Evolutionary conservation across 2,329 filamentous ascomycete species (phyloP), one percentile per base, ranked within the genome.

Genomic region (Arthroderma uncinatum): DNA sequence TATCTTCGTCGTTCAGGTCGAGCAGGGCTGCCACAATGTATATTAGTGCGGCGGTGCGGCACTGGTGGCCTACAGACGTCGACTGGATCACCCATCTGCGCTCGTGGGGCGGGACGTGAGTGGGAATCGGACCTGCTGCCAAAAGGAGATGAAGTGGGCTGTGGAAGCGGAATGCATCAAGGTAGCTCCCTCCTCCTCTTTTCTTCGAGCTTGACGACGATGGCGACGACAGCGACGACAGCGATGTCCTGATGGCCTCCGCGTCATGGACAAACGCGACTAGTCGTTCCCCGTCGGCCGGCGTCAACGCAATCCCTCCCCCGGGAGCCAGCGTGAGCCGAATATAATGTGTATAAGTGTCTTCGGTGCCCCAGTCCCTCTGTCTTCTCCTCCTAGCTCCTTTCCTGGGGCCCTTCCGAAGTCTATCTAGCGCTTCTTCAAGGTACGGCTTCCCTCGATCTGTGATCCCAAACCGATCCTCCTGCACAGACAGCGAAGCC

Each of bases 81-180:
- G 66, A 65, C 39, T 62, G 65, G 7, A 73, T 62, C 19, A 74
- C 71, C 57, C 71, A 74, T 54, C 65, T 64, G 36, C 71, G 72
- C 10, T 66, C 66, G 33, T 64, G 67, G 0, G 64, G 60, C 12
- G 71, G 70, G 4, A 74, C 67, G 47, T 66, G 66, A 4, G 69
- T 69, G 10, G 72, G 72, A 16, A 66, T 68, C 9, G 72, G 72
- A 6, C 72, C 72, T 57, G 67, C 70, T n/a, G 72, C 73, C n/a
- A 74, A 66, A 4, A 73, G 58, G 12, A 68, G 64, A 54, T 72
- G 73, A 7, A 74, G 62, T 16, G 70, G 67, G 50, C 69, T 65
- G 14, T 66, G 66, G 66, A 73, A 73, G 44, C 70, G 64, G 40
- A 74, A 74, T 0, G 65, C 63, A 5, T 28, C 23, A 23, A 23